Evolutionary conservation across 345 rosid species (phyloP).

Genomic region (Ceriops tagal): DNA sequence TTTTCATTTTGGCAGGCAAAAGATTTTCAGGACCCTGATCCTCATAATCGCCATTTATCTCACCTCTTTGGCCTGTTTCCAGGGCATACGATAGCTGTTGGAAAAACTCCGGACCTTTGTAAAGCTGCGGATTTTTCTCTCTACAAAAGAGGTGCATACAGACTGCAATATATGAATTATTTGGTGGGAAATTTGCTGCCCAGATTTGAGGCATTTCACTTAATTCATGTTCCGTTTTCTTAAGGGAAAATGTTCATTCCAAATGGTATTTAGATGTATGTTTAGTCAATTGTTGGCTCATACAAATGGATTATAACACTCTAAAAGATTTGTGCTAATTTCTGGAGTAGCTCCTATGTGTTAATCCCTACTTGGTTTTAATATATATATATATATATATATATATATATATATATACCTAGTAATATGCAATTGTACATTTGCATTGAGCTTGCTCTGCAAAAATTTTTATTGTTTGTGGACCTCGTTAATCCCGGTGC

Average conservation of each 20-base stretch:
- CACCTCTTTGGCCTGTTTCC: slow-evolving; percentile 93
- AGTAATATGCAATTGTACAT: too few relatives aligned
- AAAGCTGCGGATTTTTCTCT: slow-evolving; percentile 71
- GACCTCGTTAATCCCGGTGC: background rate
- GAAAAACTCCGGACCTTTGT: slow-evolving; percentile 66
- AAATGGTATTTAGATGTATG: too few relatives aligned
- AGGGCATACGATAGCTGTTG: slow-evolving; percentile 72
- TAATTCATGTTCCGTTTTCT: too few relatives aligned
- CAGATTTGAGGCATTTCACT: background rate
- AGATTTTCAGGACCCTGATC: slow-evolving; percentile 81
- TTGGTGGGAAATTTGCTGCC: background rate
- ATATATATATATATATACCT: too few relatives aligned
- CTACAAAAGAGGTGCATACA: slow-evolving; percentile 60
- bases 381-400: too few relatives aligned
- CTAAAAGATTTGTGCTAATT: too few relatives aligned
- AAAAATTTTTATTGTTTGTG: background rate
- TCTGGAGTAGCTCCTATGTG: too few relatives aligned
- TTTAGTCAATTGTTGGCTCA: too few relatives aligned
- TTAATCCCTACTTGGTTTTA: too few relatives aligned
- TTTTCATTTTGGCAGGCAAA: slow-evolving; percentile 39
- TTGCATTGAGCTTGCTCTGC: too few relatives aligned
- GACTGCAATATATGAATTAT: background rate
- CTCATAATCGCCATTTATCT: slow-evolving; percentile 79
- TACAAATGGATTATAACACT: too few relatives aligned
- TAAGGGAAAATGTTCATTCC: too few relatives aligned